phyloP scores from a whole-genome alignment of 164 flowering plant species.

The Litsea cubeba region DNA sequence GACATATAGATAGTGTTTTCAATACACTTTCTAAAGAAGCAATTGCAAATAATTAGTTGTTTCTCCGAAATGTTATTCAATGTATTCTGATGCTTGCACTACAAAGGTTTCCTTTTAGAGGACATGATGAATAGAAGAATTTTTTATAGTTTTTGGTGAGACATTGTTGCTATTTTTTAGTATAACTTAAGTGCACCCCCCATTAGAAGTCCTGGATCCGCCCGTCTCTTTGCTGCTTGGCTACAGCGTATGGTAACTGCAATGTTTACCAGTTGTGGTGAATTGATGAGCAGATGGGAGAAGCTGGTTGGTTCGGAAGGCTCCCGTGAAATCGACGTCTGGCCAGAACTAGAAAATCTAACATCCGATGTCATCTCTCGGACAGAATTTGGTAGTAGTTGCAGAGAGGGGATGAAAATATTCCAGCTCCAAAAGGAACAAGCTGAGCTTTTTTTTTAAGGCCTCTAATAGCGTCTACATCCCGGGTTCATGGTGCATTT shows the following conservation, averaged over 20 bases:
- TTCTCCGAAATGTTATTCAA: too few species aligned
- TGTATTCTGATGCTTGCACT: too few species aligned
- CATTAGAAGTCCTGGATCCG: too few species aligned
- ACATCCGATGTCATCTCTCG: slow-evolving; percentile 15
- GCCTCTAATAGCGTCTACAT: neutral
- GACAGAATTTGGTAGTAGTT: slow-evolving; percentile 15
- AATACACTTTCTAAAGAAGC: too few species aligned
- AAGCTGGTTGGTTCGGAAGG: slow-evolving; percentile 1
- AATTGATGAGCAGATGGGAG: slow-evolving; percentile 15
- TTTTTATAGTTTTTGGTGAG: too few species aligned
- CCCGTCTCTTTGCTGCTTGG: neutral
- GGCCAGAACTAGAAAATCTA: slow-evolving; percentile 10
- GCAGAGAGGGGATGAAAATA: slow-evolving; percentile 9
- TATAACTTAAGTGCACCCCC: too few species aligned
- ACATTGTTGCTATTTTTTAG: too few species aligned
- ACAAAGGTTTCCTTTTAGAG: too few species aligned
- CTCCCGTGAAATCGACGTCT: slow-evolving; percentile 10
- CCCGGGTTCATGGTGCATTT: slow-evolving; percentile 8
- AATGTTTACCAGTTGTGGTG: slow-evolving; percentile 6
- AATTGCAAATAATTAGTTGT: too few species aligned
- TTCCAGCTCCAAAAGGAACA: slow-evolving; percentile 13
- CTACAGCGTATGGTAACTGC: slow-evolving; percentile 13
- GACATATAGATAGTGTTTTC: too few species aligned
- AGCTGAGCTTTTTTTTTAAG: neutral
- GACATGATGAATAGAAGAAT: too few species aligned